Base-by-base conservation (phyloP, 495 filamentous ascomycete species). In the Penicillium longicatenatum region DNA sequence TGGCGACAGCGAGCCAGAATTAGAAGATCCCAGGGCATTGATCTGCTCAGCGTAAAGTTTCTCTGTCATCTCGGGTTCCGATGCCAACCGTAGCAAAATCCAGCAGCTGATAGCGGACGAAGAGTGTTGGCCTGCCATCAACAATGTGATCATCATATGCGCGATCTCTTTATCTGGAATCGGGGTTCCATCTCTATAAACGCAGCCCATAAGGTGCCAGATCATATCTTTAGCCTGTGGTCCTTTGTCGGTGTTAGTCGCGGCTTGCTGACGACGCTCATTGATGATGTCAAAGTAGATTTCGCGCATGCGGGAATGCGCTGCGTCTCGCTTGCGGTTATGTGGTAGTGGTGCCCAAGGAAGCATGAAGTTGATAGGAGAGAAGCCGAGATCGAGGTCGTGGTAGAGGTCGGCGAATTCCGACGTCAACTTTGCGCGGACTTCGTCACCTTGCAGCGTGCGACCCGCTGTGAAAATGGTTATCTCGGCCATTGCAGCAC, bases 81-180 rank as follows among this genome's bases (percentile, higher is more conserved):
- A 83, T 26, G 91, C 89, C 8, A 93, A 84, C 33, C 88, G 87
- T 16, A 92, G 80, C 76, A 93, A 82, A 63, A 92, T 90, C 89
- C 89, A 95, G 29, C 88, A 79, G 66, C 83, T 86, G 45, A 89
- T 90, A 7, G 89, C 88, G 41, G 91, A 91, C 3, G 89, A 92
- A 1, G 89, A 92, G 77, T 95, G 91, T 67, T 95, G 91, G 55
- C 91, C 91, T 30, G 89, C 91, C 90, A 95, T 93, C 9, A 95
- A 78, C 22, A 95, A 82, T 0, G 90, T 89, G 67, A 95, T 95
- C 88, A 95, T 92, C 84, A 95, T 92, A 68, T 93, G 90, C 7
- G 91, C 90, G 37, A 93, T 83, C 62, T 95, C 90, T 58, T 87
- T 81, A 68, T 95, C 91, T 11, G 91, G 86, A 7, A 93, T 77